These are phyloP conservation scores for Myxozyma geophila DNA, from an alignment of 805 yeast species.

Conservation along the genomic window DNA sequence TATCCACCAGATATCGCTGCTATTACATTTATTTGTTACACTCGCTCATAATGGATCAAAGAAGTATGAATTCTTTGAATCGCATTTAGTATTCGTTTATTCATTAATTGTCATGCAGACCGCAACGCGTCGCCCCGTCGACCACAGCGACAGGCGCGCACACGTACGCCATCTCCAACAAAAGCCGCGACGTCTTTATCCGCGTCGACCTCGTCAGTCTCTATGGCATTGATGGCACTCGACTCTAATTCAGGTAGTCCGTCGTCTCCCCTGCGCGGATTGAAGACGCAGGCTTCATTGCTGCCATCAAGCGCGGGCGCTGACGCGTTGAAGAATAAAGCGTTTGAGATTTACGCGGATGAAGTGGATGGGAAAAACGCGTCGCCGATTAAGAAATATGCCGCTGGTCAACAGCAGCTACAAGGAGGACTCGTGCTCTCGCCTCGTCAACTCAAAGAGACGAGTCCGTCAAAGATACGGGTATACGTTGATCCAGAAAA, in stretches of 20 bases:
- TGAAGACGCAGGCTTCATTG: neutral
- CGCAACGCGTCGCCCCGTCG: neutral
- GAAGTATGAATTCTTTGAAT: neutral
- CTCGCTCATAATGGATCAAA: neutral
- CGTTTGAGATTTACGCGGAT: too few species aligned
- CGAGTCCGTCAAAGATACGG: neutral
- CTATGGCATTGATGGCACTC: slow-evolving; percentile 9
- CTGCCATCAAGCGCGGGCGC: neutral
- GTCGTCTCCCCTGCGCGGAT: neutral
- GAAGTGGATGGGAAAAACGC: too few species aligned
- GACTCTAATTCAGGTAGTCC: slow-evolving; percentile 21
- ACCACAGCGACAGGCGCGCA: slow-evolving; percentile 1
- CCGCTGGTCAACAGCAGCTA: neutral
- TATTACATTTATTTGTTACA: too few species aligned
- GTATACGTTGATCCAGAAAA: slow-evolving; percentile 15
- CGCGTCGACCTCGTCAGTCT: too few species aligned
- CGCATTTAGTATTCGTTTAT: too few species aligned
- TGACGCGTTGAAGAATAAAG: slow-evolving; percentile 4
- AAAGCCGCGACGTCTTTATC: neutral
- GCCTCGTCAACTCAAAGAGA: neutral
- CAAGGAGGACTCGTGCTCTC: neutral
- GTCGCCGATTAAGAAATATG: neutral
- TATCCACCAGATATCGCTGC: too few species aligned
- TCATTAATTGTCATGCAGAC: neutral
- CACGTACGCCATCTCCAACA: slow-evolving; percentile 20